Base-by-base conservation (phyloP, 495 filamentous ascomycete species). In the Cudoniella acicularis region DNA sequence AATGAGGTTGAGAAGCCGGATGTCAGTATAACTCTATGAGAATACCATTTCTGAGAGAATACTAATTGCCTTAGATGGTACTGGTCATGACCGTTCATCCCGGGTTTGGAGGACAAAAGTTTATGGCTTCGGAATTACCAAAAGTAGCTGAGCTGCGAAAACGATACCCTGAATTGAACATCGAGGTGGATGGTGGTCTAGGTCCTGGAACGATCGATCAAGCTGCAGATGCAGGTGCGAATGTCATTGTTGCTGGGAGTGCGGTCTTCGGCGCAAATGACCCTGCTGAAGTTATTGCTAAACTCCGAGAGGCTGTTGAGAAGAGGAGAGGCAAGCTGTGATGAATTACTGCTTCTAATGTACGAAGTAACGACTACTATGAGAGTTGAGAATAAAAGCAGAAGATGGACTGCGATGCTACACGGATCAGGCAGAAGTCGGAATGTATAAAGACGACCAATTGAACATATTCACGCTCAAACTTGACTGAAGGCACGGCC, bases 21-120 rank as follows among this genome's bases (percentile, higher is more conserved):
- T 82, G 94, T 98, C 70, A 75, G 90, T 79, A 26, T n/a, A 2
- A 21, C 40, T 22, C 16, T 52, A 8, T 20, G 21, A 49, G 16
- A 50, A 10, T 17, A n/a, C n/a, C n/a, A n/a, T n/a, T n/a, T n/a
- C n/a, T n/a, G n/a, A n/a, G n/a, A n/a, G n/a, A n/a, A 21, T 52
- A 16, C 64, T 47, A 54, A 49, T 52, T 21, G 25, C 24, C 43
- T 30, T 47, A 98, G 94, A 98, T 98, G 95, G 91, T 95, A 23
- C 86, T 98, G 10, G 86, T 98, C 41, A 98, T 98, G 94, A 98
- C 94, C 9, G 94, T 98, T 18, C 85, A 98, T 73, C 94, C 94
- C 18, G 94, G 94, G 53, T 98, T 98, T 72, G 95, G 94, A 59
- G 94, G 94, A 11, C 95, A 98, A 72, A 96, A 95, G 70, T 98